phyloP scores from a whole-genome alignment of 148 eudicot species.

The Silene conica region DNA sequence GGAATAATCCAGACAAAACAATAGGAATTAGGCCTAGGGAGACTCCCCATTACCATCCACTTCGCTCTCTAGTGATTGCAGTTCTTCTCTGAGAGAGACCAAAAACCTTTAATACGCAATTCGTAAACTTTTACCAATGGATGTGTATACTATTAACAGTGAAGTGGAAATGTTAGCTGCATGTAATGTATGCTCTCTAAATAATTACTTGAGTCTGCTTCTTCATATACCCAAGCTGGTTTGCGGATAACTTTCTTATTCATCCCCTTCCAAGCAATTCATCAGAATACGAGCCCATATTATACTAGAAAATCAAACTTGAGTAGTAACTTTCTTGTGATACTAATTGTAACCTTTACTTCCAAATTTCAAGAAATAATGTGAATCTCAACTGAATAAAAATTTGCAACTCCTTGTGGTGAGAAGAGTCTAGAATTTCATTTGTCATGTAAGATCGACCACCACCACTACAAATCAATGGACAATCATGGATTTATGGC shows the following conservation, averaged over 20 bases:
- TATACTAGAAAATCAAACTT: conserved; percentile 4
- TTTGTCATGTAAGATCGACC: neutral
- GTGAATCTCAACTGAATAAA: too few species aligned
- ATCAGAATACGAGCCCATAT: neutral
- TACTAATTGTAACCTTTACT: neutral
- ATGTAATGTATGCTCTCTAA: neutral
- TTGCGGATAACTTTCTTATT: neutral
- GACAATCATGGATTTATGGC: neutral
- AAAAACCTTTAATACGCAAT: too few species aligned
- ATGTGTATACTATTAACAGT: conserved; percentile 1
- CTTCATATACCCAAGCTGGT: neutral
- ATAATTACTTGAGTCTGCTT: too few species aligned
- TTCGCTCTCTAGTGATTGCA: too few species aligned
- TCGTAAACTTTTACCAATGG: neutral
- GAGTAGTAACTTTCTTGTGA: neutral
- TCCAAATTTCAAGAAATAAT: neutral
- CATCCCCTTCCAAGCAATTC: neutral
- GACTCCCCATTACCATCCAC: too few species aligned
- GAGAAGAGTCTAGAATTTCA: neutral
- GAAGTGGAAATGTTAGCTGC: neutral
- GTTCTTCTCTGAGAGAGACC: too few species aligned
- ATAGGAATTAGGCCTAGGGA: too few species aligned
- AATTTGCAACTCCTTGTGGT: neutral
- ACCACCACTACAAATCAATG: neutral
- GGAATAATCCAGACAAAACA: too few species aligned